Evolutionary conservation across 129 eudicot species (phyloP), one percentile per base, ranked within the genome.

Genomic region (Cynara cardunculus): DNA sequence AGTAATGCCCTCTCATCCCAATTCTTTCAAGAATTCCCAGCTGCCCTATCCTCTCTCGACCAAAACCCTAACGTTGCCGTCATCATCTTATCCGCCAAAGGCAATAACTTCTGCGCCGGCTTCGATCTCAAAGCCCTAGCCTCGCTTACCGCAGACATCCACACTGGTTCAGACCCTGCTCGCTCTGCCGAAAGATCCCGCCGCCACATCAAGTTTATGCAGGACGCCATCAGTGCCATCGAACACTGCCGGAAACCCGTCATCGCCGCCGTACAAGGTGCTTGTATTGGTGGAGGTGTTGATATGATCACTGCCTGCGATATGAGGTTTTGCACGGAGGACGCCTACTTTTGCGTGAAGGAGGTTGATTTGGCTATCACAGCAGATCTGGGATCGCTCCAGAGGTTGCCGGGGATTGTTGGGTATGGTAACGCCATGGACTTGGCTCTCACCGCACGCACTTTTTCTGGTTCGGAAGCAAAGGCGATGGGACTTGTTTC

Each of bases 161-260:
- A 72, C 0, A 16, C 25, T 0, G 25, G 82, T 0, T 5, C 53
- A 0, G 97, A 91, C 74, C 81, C 82, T 8, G 98, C 89, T 0
- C 91, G 93, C 25, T 30, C 86, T 39, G 80, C 82, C 2, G 95
- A 94, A 81, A 72, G 74, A 16, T 59, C 82, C 14, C 89, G 91
- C n/a, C 81, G 96, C 3, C 74, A 81, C 1, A 85, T 91, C 21
- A 90, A 79, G 69, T 7, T 31, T 27, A 25, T 94, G 87, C 98
- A 94, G 82, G 87, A 82, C 0, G 94, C 94, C 12, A 79, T 91
- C 41, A 87, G 91, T 37, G 91, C 96, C 7, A 65, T 94, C 12
- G 98, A 94, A 75, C 74, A 76, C 79, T 94, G 96, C 84, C 87
- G 98, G 49, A 94, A 94, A 78, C 98, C 98, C 71, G 97, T 94